Evolutionary conservation across 1,284 basidiomycete genomes (phyloP), one percentile per base, ranked within the genome.

Genomic region (Moesziomyces aphidis): DNA sequence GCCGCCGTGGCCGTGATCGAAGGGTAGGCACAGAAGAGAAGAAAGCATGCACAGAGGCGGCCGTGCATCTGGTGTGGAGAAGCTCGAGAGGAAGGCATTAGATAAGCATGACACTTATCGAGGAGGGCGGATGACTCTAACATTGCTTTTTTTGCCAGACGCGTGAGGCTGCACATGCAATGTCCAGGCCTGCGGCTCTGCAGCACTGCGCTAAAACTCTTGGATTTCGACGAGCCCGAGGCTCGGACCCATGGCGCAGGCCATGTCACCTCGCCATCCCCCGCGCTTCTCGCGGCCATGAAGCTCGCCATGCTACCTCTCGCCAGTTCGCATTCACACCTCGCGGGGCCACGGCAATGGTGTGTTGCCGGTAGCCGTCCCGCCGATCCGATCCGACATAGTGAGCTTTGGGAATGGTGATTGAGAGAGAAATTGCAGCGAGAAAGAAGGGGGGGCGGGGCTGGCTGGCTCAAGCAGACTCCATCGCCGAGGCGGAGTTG

Each of bases 401-500:
- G 31, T 34, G 31, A 34, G 13, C 31, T 13, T 11, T 28, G 26
- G 5, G 31, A 34, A 34, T 4, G 31, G 4, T 10, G 10, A 1
- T 4, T 10, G 2, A 13, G 8, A 34, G 31, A 34, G 31, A 34
- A 34, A 34, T 1, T 13, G 11, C 31, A 13, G 31, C 3, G 31
- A 34, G 31, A 34, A 34, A 3, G 11, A 4, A 13, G 26, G 26
- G 26, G 26, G n/a, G n/a, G n/a, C n/a, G n/a, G n/a, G n/a, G n/a
- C n/a, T n/a, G n/a, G 6, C 44, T 61, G 53, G 67, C 50, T 70
- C 61, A 60, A 61, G 49, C 46, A 64, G 26, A 55, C 42, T 70
- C 67, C 62, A 71, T 71, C 62, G 22, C 68, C 68, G 68, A 71
- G 68, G 22, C 68, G 62, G 62, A 71, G 62, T 59, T 63, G 43